Percentiles rank a stretch among this genome's conserved stretches.
phyloP scores from a whole-genome alignment of 148 eudicot genomes.

The Rhododendron henanense region DNA sequence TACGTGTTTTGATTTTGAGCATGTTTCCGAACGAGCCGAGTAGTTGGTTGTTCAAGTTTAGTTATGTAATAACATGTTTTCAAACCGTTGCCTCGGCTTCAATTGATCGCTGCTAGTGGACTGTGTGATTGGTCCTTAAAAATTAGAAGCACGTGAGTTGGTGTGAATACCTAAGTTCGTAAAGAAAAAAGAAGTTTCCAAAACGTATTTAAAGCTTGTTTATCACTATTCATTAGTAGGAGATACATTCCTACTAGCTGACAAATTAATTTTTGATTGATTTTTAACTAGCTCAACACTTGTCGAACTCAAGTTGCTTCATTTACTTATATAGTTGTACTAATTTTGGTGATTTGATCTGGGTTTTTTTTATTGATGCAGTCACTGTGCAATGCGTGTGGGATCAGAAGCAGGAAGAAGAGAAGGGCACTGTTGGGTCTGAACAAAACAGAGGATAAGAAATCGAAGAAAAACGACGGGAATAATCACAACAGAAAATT shows the following conservation, averaged over 20 bases:
- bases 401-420: slow-evolving; percentile 87
- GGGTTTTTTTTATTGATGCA: slow-evolving; percentile 17
- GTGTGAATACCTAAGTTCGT: neutral
- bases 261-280: too few relatives aligned
- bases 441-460: slow-evolving; percentile 48
- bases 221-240: too few relatives aligned
- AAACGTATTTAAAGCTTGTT: too few relatives aligned
- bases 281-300: too few relatives aligned
- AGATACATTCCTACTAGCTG: too few relatives aligned
- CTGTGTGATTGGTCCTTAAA: neutral
- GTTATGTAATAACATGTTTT: neutral
- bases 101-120: neutral
- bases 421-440: slow-evolving; percentile 62
- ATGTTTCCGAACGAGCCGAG: too few relatives aligned
- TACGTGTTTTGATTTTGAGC: neutral
- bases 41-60: slow-evolving; percentile 10
- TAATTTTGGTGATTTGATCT: neutral
- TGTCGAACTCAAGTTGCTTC: neutral
- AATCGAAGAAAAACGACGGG: slow-evolving; percentile 35
- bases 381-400: slow-evolving; percentile 98
- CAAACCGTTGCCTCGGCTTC: too few relatives aligned
- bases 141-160: neutral
- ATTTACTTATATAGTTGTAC: neutral
- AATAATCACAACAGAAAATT: slow-evolving; percentile 19
- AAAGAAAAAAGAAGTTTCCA: neutral